Percentiles rank a stretch among this genome's conserved stretches.
phyloP scores from a whole-genome alignment of 257 asterid species.

The Leptodermis oblonga region DNA sequence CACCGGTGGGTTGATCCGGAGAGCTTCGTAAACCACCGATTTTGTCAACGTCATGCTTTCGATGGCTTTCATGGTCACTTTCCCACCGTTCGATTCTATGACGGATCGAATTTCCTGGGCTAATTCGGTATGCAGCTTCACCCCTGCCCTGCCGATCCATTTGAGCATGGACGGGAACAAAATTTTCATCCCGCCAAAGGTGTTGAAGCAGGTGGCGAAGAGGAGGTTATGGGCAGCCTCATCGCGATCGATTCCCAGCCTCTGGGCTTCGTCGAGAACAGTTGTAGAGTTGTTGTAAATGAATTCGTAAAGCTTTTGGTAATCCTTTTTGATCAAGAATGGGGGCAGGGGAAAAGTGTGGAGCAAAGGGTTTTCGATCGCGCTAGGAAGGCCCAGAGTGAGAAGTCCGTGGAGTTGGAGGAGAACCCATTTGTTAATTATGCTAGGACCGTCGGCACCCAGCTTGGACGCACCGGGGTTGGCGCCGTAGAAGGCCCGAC shows the following conservation, averaged over 20 bases:
- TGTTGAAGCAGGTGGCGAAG: slow-evolving; percentile 74
- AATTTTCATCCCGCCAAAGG: slow-evolving; percentile 79
- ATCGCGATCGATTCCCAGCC: slow-evolving; percentile 47
- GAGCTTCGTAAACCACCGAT: slow-evolving; percentile 69
- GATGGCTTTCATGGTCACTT: slow-evolving; percentile 52
- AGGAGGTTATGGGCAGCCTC: slow-evolving; percentile 80
- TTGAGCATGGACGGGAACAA: slow-evolving; percentile 72
- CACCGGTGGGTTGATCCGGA: slow-evolving; percentile 81
- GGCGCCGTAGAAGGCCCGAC: slow-evolving; percentile 50
- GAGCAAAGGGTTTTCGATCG: slow-evolving; percentile 49
- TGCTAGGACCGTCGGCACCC: slow-evolving; percentile 61
- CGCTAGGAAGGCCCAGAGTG: slow-evolving; percentile 46
- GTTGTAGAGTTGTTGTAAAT: slow-evolving; percentile 42
- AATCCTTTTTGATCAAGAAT: slow-evolving; percentile 49
- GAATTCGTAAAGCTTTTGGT: slow-evolving; percentile 57
- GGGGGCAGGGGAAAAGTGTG: slow-evolving; percentile 67
- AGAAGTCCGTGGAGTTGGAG: slow-evolving; percentile 70
- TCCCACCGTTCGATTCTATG: slow-evolving; percentile 38
- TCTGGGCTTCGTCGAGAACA: slow-evolving; percentile 65
- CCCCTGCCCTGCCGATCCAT: slow-evolving; percentile 73
- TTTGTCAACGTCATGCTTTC: slow-evolving; percentile 76
- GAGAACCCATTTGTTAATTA: slow-evolving; percentile 60
- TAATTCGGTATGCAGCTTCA: slow-evolving; percentile 44
- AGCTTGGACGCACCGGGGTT: slow-evolving; percentile 52
- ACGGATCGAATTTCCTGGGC: slow-evolving; percentile 68